Evolutionary conservation across 371 early-diverging fungal species (phyloP).

Genomic region (Lichtheimia corymbifera): DNA sequence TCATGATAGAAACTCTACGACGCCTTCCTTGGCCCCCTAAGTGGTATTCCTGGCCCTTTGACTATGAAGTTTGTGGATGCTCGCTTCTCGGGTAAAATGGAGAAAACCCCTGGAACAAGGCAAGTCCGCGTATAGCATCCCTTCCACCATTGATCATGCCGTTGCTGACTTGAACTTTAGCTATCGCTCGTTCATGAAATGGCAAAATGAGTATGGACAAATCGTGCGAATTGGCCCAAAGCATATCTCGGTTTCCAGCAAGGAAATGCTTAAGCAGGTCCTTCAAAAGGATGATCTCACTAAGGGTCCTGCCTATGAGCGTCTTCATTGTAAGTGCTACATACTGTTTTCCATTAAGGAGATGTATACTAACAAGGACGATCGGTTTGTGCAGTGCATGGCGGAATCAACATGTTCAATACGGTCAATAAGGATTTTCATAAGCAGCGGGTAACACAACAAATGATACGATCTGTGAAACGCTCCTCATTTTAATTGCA

Average conservation of each 20-base stretch:
- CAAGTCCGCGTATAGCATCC: neutral
- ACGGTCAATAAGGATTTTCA: constrained; percentile 30
- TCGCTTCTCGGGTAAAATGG: constrained; percentile 3
- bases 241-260: constrained; percentile 20
- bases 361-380: neutral
- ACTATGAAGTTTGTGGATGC: constrained; percentile 14
- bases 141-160: neutral
- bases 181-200: constrained; percentile 3
- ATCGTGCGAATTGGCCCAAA: constrained; percentile 21
- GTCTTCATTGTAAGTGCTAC: constrained; percentile 3
- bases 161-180: constrained; percentile 2
- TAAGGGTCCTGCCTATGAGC: constrained; percentile 15
- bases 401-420: constrained; percentile 25
- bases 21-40: constrained; percentile 34
- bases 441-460: constrained; percentile 28
- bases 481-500: neutral
- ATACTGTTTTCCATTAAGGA: neutral
- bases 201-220: constrained; percentile 24
- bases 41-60: constrained; percentile 33
- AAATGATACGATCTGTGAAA: too few relatives aligned
- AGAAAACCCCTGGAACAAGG: constrained; percentile 25
- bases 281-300: constrained; percentile 19
- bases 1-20: constrained; percentile 29
- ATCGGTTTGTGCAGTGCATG: neutral
- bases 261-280: constrained; percentile 31